Evolutionary conservation across 352 stramenopile species (phyloP).

Genomic region (Pythium dissotocum): DNA sequence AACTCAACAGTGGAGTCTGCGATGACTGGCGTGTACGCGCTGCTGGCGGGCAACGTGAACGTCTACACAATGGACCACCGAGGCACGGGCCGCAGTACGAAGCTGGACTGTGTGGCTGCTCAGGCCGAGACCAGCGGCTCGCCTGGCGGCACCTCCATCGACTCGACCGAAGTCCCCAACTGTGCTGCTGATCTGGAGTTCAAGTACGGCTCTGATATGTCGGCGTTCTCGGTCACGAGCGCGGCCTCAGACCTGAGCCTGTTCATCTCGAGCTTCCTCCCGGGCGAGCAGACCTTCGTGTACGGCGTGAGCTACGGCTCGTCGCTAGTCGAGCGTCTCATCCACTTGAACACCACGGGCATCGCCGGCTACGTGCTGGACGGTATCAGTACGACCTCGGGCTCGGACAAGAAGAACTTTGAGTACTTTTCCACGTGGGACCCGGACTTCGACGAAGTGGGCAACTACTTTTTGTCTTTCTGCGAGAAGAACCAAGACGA

Average conservation of each 20-base stretch:
- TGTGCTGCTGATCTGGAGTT: conserved; percentile 41
- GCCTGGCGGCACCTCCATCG: conserved; percentile 21
- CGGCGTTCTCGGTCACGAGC: conserved; percentile 50
- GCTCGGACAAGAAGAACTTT: conserved; percentile 31
- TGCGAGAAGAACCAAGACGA: conserved; percentile 18
- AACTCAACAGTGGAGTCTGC: conserved; percentile 15
- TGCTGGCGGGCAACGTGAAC: conserved; percentile 34
- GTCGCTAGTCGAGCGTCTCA: conserved; percentile 47
- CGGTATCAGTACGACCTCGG: conserved; percentile 34
- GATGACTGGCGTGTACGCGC: conserved; percentile 40
- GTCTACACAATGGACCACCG: conserved; percentile 66
- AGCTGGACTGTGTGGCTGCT: conserved; percentile 42
- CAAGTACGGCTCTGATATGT: conserved; percentile 36
- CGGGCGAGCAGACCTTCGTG: conserved; percentile 33
- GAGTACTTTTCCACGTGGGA: conserved; percentile 34
- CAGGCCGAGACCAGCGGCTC: conserved; percentile 30
- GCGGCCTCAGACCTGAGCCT: conserved; percentile 40
- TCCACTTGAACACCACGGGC: conserved; percentile 41
- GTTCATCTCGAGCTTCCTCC: conserved; percentile 19
- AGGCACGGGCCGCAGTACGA: conserved; percentile 44
- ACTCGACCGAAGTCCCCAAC: conserved; percentile 27
- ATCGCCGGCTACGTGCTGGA: conserved; percentile 56
- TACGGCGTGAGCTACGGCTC: conserved; percentile 67
- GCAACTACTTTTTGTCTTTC: conserved; percentile 25
- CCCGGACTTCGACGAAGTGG: conserved; percentile 26